These are phyloP conservation scores for Cryptococcus sp. DNA, from an alignment of 1,284 basidiomycete genomes.

Conservation along the genomic window DNA sequence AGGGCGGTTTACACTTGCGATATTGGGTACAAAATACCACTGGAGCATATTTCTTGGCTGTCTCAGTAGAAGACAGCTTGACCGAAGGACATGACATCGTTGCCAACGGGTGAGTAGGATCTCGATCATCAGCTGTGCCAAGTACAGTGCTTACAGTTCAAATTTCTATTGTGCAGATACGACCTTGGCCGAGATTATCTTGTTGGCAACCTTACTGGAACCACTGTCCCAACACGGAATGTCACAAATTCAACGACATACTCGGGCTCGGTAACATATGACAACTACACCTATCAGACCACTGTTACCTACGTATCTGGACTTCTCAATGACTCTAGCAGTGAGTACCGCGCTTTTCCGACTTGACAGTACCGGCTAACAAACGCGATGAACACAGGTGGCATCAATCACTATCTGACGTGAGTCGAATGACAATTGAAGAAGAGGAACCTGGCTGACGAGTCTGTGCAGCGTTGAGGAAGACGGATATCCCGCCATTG, in stretches of 20 bases:
- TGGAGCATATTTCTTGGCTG: conserved; percentile 76
- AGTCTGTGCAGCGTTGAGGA: conserved; percentile 56
- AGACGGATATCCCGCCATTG: conserved; percentile 66
- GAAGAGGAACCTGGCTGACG: not conserved
- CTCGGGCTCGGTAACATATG: conserved; percentile 37
- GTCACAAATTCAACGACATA: conserved; percentile 60
- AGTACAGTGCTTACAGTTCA: not conserved
- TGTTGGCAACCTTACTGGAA: conserved; percentile 72
- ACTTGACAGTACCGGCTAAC: not conserved
- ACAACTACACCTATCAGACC: conserved; percentile 69
- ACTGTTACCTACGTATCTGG: conserved; percentile 68
- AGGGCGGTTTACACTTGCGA: conserved; percentile 87
- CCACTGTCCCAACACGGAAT: conserved; percentile 59
- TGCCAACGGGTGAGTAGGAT: conserved; percentile 58
- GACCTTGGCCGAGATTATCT: conserved; percentile 71
- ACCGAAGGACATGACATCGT: conserved; percentile 63
- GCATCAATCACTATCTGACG: conserved; percentile 73
- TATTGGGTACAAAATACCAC: conserved; percentile 82
- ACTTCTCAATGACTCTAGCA: conserved; percentile 65
- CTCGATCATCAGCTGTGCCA: not conserved
- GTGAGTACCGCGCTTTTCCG: conserved; percentile 19
- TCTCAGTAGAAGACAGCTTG: conserved; percentile 71
- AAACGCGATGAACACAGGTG: conserved; percentile 43
- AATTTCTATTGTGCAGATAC: conserved; percentile 50
- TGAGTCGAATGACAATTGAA: conserved; percentile 5